Evolutionary conservation across 2,329 filamentous ascomycete genomes (phyloP).

Genomic region (Chaetomium sp.): DNA sequence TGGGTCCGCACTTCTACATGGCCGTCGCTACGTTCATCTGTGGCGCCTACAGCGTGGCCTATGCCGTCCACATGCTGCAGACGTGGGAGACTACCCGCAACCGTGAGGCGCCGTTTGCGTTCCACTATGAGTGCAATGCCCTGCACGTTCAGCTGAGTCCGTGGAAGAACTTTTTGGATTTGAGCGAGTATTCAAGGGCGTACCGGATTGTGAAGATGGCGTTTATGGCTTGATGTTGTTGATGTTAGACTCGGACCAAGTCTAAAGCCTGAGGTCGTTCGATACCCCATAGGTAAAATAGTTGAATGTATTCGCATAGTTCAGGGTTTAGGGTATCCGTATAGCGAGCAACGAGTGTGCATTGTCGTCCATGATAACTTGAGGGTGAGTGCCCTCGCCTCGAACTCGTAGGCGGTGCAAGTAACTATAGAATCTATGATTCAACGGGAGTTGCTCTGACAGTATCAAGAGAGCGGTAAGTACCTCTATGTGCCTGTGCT

Average conservation of each 20-base stretch:
- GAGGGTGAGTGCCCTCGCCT: not conserved
- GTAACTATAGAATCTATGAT: too few relatives aligned
- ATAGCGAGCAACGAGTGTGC: too few relatives aligned
- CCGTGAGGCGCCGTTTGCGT: not conserved
- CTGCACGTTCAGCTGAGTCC: constrained; percentile 1
- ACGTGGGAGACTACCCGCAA: not conserved
- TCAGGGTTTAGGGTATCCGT: not conserved
- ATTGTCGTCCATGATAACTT: too few relatives aligned
- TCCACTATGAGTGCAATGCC: not conserved
- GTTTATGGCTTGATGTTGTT: not conserved
- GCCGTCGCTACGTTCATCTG: not conserved
- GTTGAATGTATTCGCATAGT: not conserved
- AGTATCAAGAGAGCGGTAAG: too few relatives aligned
- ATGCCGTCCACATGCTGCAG: not conserved
- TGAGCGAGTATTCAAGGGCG: not conserved
- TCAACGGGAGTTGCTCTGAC: too few relatives aligned
- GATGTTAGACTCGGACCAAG: too few relatives aligned
- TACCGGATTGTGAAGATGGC: constrained; percentile 5
- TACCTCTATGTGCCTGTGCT: too few relatives aligned
- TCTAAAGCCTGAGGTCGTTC: too few relatives aligned
- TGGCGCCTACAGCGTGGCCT: not conserved
- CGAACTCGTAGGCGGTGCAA: too few relatives aligned
- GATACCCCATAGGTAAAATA: not conserved
- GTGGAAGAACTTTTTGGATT: constrained; percentile 4
- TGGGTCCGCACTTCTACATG: not conserved